These are phyloP conservation scores for Limonium bicolor DNA, from an alignment of 148 eudicot species.

Conservation along the genomic window DNA sequence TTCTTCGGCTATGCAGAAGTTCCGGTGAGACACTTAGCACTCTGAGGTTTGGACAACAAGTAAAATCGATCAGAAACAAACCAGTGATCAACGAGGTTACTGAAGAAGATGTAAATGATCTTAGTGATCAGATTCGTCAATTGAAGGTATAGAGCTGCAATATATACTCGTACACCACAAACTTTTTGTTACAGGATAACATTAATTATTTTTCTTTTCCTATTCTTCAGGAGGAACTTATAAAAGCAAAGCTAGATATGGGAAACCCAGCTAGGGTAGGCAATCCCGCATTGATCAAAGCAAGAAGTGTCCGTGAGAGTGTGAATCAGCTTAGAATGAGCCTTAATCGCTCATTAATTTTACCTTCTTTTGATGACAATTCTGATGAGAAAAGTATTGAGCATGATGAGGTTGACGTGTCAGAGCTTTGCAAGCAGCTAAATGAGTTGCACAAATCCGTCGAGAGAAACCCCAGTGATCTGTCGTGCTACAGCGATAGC, in stretches of 20 bases:
- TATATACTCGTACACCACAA: not conserved
- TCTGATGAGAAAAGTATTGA: constrained; percentile 27
- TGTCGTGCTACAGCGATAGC: constrained; percentile 27
- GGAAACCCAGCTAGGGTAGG: constrained; percentile 18
- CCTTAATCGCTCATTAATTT: constrained; percentile 72
- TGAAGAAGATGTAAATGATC: constrained; percentile 90
- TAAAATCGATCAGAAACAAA: constrained; percentile 47
- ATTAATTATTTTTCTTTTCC: no score
- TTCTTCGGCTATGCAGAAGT: constrained; percentile 43
- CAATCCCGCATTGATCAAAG: constrained; percentile 20
- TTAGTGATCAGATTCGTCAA: constrained; percentile 84
- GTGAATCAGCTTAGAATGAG: constrained; percentile 70
- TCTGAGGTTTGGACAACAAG: constrained; percentile 71
- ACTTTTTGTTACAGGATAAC: no score
- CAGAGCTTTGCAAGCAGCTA: constrained; percentile 47
- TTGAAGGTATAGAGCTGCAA: constrained; percentile 48
- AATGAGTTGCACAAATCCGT: constrained; percentile 31
- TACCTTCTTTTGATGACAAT: constrained; percentile 49
- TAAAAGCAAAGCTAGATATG: constrained; percentile 52
- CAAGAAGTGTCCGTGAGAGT: constrained; percentile 57
- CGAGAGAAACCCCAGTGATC: constrained; percentile 30
- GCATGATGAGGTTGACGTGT: constrained; percentile 54
- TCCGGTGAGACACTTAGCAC: constrained; percentile 73
- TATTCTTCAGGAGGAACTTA: constrained; percentile 72
- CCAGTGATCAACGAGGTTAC: constrained; percentile 89